Conservation (phyloP, 176 grass and related monocot species). For the Phyllostachys edulis region DNA sequence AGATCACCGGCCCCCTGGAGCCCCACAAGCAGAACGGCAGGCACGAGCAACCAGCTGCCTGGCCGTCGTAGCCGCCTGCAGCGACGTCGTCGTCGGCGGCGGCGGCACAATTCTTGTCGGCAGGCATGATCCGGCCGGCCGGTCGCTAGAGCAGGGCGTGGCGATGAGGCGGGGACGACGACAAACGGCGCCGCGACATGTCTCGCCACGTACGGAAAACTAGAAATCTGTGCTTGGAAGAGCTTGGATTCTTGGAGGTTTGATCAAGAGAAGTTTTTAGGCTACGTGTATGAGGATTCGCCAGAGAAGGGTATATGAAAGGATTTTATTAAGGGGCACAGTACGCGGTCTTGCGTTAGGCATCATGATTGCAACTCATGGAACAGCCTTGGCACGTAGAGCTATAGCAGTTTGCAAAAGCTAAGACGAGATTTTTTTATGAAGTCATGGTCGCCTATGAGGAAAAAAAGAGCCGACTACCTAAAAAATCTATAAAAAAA, state of each 20-base stretch:
- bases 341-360: neutral
- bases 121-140: neutral
- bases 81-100: neutral
- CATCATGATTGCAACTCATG: constrained; percentile 12
- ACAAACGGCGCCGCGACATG: neutral
- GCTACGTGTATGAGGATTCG: neutral
- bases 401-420: constrained; percentile 18
- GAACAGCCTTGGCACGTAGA: constrained; percentile 1
- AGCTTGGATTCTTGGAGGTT: neutral
- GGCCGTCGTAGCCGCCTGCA: neutral
- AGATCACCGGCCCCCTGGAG: neutral
- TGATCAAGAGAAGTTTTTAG: neutral
- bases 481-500: neutral
- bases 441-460: neutral
- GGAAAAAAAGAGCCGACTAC: neutral
- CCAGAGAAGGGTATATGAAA: neutral
- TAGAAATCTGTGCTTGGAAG: neutral
- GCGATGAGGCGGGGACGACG: neutral
- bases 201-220: neutral
- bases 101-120: neutral
- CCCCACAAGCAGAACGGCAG: constrained; percentile 35
- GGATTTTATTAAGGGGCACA: neutral
- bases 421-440: neutral
- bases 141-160: neutral
- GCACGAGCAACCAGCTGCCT: neutral